These are phyloP conservation scores for Aspergillus tubingensis DNA, from an alignment of 2,329 filamentous ascomycete species.

Conservation along the genomic window DNA sequence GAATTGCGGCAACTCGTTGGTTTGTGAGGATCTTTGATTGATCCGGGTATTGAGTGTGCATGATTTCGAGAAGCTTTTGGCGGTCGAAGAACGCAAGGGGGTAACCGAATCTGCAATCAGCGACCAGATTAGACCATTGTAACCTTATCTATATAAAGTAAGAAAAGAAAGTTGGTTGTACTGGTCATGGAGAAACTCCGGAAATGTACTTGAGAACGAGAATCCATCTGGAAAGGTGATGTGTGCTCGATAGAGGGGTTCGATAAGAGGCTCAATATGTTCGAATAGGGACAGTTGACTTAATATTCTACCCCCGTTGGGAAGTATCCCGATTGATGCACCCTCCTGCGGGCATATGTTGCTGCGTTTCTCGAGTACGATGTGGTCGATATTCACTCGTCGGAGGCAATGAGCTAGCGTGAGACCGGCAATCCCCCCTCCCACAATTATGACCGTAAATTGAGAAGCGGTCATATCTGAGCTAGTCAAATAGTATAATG, in stretches of 20 bases:
- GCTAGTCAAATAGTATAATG: neutral
- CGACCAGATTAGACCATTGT: too few relatives aligned
- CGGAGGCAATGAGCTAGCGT: constrained; percentile 51
- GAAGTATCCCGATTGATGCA: constrained; percentile 51
- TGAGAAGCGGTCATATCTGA: neutral
- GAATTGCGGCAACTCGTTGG: neutral
- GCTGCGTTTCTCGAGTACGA: constrained; percentile 49
- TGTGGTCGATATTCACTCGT: constrained; percentile 48
- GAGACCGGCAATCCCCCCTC: constrained; percentile 53
- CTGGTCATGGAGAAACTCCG: neutral
- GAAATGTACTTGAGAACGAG: neutral
- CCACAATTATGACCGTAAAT: constrained; percentile 45
- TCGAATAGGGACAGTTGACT: constrained; percentile 53
- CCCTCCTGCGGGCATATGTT: constrained; percentile 46
- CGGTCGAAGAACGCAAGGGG: constrained; percentile 14
- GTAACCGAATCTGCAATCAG: constrained; percentile 9
- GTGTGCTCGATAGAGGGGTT: constrained; percentile 10
- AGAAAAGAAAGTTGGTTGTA: too few relatives aligned
- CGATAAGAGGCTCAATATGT: constrained; percentile 27
- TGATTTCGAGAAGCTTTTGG: constrained; percentile 11
- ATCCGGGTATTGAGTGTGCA: constrained; percentile 9
- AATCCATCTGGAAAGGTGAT: constrained; percentile 8
- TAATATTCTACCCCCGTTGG: constrained; percentile 50
- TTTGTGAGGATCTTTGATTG: neutral
- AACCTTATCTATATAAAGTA: too few relatives aligned